Percentiles rank a stretch among this genome's conserved stretches.
phyloP scores from a whole-genome alignment of 1,284 basidiomycete genomes.

The Trichosporon sp. region DNA sequence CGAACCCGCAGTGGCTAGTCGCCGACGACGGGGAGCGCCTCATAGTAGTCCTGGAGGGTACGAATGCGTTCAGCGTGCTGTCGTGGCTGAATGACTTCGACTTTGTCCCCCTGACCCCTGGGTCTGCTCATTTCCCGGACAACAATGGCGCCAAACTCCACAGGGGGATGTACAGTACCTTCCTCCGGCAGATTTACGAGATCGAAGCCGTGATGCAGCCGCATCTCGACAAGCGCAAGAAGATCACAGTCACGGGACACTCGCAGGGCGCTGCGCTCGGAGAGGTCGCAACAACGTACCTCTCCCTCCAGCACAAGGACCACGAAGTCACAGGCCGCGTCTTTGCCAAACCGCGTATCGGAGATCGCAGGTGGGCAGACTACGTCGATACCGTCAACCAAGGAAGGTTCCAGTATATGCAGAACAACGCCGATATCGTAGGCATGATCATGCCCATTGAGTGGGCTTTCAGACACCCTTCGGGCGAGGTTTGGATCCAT shows the following conservation, averaged over 20 bases:
- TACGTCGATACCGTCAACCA: constrained; percentile 23
- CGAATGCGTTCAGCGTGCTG: constrained; percentile 7
- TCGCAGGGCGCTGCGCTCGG: constrained; percentile 23
- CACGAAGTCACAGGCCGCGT: constrained; percentile 9
- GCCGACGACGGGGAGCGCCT: constrained; percentile 2
- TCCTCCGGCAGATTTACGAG: constrained; percentile 12
- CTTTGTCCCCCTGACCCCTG: constrained; percentile 4
- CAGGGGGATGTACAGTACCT: constrained; percentile 22
- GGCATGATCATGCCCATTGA: constrained; percentile 24
- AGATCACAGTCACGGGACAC: constrained; percentile 27
- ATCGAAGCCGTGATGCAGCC: constrained; percentile 9
- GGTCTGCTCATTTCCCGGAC: constrained; percentile 14
- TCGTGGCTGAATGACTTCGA: constrained; percentile 24
- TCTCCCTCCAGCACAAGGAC: constrained; percentile 4
- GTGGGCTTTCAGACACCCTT: constrained; percentile 22
- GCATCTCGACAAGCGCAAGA: background rate
- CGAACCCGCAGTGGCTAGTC: constrained; percentile 1
- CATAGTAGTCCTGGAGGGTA: constrained; percentile 21
- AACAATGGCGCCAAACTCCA: constrained; percentile 13
- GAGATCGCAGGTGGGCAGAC: constrained; percentile 24
- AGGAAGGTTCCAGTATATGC: constrained; percentile 16
- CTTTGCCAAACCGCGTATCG: constrained; percentile 26
- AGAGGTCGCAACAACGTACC: constrained; percentile 14
- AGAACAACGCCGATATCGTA: constrained; percentile 26
- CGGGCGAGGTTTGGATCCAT: constrained; percentile 22